phyloP scores from a whole-genome alignment of 352 stramenopile species.

The Globisporangium yorkense region DNA sequence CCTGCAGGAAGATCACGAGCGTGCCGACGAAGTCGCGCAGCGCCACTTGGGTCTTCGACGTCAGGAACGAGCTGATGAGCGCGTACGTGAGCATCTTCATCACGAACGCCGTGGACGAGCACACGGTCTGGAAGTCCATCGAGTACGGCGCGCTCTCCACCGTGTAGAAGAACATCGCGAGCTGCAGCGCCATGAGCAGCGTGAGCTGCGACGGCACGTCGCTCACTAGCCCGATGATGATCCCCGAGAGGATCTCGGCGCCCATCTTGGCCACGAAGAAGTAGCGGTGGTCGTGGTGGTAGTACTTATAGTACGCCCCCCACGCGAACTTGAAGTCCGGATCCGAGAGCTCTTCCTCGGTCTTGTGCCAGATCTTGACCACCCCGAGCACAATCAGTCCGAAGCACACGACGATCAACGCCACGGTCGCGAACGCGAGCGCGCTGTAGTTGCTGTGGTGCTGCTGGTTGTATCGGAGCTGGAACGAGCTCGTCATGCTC shows the following conservation, averaged over 20 bases:
- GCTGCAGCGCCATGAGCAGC: slow-evolving; percentile 62
- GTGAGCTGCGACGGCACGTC: slow-evolving; percentile 71
- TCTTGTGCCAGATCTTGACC: slow-evolving; percentile 62
- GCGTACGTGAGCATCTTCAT: slow-evolving; percentile 84
- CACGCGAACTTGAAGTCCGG: slow-evolving; percentile 77
- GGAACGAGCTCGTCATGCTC: slow-evolving; percentile 75
- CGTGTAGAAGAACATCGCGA: slow-evolving; percentile 71
- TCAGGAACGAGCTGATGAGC: slow-evolving; percentile 76
- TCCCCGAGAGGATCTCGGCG: slow-evolving; percentile 61
- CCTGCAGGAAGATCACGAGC: slow-evolving; percentile 60
- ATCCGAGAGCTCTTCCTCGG: slow-evolving; percentile 39
- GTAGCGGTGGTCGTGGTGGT: slow-evolving; percentile 50
- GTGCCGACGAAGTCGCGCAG: slow-evolving; percentile 56
- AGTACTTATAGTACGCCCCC: slow-evolving; percentile 83
- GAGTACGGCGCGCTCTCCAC: slow-evolving; percentile 58
- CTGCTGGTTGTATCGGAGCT: slow-evolving; percentile 68
- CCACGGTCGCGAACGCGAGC: slow-evolving; percentile 51
- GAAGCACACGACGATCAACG: slow-evolving; percentile 59
- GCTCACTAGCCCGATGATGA: slow-evolving; percentile 70
- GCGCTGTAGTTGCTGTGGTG: slow-evolving; percentile 33
- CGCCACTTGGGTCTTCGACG: slow-evolving; percentile 29
- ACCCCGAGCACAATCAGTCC: slow-evolving; percentile 63
- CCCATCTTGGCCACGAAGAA: slow-evolving; percentile 81
- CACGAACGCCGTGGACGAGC: slow-evolving; percentile 62
- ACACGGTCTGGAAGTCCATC: slow-evolving; percentile 69